Base-by-base conservation (phyloP, 805 yeast genomes). In the Priceomyces medius region DNA sequence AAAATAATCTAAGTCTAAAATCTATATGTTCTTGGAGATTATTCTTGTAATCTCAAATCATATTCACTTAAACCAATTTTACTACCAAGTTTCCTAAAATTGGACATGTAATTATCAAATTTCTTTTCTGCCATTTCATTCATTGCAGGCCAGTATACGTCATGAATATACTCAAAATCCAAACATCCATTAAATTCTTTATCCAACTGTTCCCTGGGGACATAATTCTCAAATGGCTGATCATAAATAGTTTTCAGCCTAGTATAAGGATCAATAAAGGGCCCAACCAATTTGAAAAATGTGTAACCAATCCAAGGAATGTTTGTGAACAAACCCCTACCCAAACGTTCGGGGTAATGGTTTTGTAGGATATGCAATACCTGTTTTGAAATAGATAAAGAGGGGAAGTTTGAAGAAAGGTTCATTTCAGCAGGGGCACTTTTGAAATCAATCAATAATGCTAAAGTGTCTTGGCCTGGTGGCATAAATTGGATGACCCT, bases 271-370 rank as follows among this genome's bases (percentile, higher is more conserved):
- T 79, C 84, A 40, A 79, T 70, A 47, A 79, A 75, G 19, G 83
- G 83, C 40, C 76, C 76, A 40, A 76, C 73, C 41, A 78, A 58
- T 54, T 77, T 79, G 51, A 79, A 66, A 48, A 79, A 77, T 4
- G 81, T 73, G 61, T 77, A 71, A 2, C 78, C 79, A 31, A 74
- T 68, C 76, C 79, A 75, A 9, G 83, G 82, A 42, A 77, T 76
- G 51, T 78, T 77, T 31, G 77, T 71, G 46, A 79, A 68, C 14
- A 77, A 60, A 13, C 81, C 80, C 41, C 69, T 63, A 2, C 81
- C 82, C 40, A 79, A 59, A 44, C 82, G 63, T 48, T 78, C 83
- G 2, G 84, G 84, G 53, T 76, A 79, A 48, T 79, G 81, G 40
- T 75, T 68, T 49, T 79, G 83, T 48, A 78, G 61, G 31, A 77